Base-by-base conservation (phyloP, 2,329 filamentous ascomycete genomes). In the Aspergillus sp. region DNA sequence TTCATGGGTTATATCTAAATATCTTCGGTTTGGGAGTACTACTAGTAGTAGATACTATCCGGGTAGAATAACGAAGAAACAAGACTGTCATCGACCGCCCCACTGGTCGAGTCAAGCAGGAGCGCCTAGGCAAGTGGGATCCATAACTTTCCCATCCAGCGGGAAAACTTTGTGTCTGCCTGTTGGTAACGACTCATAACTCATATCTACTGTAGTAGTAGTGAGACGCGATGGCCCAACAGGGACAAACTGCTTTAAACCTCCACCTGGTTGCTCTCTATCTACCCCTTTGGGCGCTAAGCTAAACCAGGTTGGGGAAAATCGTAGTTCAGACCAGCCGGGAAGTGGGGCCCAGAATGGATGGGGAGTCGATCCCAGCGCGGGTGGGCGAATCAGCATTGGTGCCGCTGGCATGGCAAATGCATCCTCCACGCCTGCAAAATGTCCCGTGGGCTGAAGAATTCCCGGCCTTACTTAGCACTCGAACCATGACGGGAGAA, bases 341-440 rank as follows among this genome's bases (percentile, higher is more conserved):
- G 63, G 55, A 63, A 63, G 63, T 64, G 63, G 63, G 63, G 55
- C 60, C 60, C 60, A 64, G 38, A 52, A 63, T 57, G 39, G 36
- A 61, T 47, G 54, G 50, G 49, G 38, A 48, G 59, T 30, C 60
- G 60, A 62, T 64, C 60, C 52, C 58, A 55, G 41, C 10, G n/a
- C 32, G 12, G 25, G 10, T 45, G 38, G 23, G 17, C 62, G 47
- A 62, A 64, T 62, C 62, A 62, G 28, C 48, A 9, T 13, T 25
- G 57, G 5, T 15, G 39, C 55, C 23, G 48, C 61, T 36, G 51
- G 28, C 61, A 63, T 58, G 59, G 52, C 51, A 58, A 64, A 60
- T 61, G 55, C 58, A 57, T 12, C 58, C 51, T 58, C 55, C 58
- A 60, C 53, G 53, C 45, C 52, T 63, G 51, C 57, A 50, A 60